Evolutionary conservation across 257 asterid genomes (phyloP).

Genomic region (Anisodus tanguticus): DNA sequence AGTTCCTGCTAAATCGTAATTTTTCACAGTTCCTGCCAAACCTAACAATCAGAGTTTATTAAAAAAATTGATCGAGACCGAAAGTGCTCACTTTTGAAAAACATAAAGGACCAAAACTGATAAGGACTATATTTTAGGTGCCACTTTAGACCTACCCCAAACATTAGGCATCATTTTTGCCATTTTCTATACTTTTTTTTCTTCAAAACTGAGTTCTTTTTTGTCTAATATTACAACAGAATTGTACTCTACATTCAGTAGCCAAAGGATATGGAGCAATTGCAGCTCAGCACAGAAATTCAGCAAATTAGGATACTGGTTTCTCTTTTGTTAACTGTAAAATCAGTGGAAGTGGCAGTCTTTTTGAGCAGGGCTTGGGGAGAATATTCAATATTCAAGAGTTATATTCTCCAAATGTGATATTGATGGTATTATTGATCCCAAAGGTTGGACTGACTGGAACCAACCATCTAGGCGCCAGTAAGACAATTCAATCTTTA

Average conservation of each 20-base stretch:
- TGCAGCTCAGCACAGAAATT: slow-evolving; percentile 75
- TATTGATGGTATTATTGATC: slow-evolving; percentile 47
- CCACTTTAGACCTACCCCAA: too few relatives aligned
- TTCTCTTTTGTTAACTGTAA: slow-evolving; percentile 74
- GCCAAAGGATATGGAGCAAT: slow-evolving; percentile 53
- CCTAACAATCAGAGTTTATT: too few relatives aligned
- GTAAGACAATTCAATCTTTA: background rate
- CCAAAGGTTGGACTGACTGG: slow-evolving; percentile 81
- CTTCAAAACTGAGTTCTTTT: background rate
- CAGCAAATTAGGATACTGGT: slow-evolving; percentile 61
- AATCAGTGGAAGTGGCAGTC: slow-evolving; percentile 57
- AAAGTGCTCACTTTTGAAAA: background rate
- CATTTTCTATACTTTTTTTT: background rate
- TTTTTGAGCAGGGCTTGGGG: slow-evolving; percentile 91
- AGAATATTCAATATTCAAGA: slow-evolving; percentile 60
- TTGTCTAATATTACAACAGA: slow-evolving; percentile 39
- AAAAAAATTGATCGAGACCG: background rate
- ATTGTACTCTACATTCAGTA: slow-evolving; percentile 57
- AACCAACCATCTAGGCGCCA: background rate
- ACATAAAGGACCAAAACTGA: background rate
- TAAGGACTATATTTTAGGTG: background rate
- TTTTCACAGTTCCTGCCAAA: too few relatives aligned
- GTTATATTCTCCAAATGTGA: slow-evolving; percentile 52
- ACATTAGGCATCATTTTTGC: background rate
- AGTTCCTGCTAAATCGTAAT: background rate